A percentile compares a stretch with the other conserved stretches of the same genome.
Evolutionary conservation across 768 basidiomycete genomes (phyloP).

Genomic region (Mycena sanguinolenta): DNA sequence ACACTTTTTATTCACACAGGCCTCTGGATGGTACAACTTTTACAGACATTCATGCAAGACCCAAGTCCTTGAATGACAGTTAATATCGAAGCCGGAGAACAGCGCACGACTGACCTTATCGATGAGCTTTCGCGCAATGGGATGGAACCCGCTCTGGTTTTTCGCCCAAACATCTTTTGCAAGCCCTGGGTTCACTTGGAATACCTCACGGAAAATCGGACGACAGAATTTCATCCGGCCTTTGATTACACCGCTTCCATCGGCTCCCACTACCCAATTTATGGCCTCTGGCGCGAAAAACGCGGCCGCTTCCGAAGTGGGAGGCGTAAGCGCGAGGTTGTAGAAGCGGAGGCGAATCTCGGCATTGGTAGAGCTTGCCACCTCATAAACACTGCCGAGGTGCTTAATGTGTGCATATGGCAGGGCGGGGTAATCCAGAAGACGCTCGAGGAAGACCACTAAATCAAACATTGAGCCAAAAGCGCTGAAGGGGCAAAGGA

Average conservation of each 20-base stretch:
- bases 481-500: neutral
- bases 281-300: conserved; percentile 67
- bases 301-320: conserved; percentile 59
- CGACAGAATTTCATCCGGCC: conserved; percentile 93
- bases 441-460: conserved; percentile 89
- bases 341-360: conserved; percentile 88
- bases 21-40: no score
- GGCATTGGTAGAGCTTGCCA: conserved; percentile 72
- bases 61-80: no score
- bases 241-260: conserved; percentile 73
- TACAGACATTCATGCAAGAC: no score
- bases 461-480: neutral
- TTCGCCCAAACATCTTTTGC: conserved; percentile 64
- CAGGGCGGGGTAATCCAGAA: conserved; percentile 72
- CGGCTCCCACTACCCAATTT: conserved; percentile 78
- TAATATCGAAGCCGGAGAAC: no score
- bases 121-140: conserved; percentile 80
- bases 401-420: conserved; percentile 70
- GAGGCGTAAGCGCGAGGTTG: conserved; percentile 71
- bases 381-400: conserved; percentile 67
- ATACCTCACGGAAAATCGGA: conserved; percentile 71
- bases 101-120: no score
- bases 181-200: conserved; percentile 64
- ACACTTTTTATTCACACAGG: no score
- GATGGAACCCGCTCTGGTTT: conserved; percentile 74